Evolutionary conservation across 129 eudicot genomes (phyloP), one percentile per base, ranked within the genome.

Genomic region (Flaveria robusta): DNA sequence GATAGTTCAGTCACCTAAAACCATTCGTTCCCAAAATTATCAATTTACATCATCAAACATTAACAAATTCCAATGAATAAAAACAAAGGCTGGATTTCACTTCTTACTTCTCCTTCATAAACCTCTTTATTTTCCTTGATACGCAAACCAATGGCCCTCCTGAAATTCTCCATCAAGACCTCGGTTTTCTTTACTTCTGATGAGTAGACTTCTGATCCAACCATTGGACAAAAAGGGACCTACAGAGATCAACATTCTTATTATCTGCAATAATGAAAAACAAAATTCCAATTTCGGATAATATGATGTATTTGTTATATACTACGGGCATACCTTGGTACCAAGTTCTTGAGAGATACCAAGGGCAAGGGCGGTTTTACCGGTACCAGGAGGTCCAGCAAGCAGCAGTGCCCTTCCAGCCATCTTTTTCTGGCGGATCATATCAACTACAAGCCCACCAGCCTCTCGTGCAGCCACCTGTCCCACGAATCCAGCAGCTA

Each of bases 161-260:
- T 84, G 56, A 95, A 95, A 77, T 95, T 86, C 72, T 95, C 99
- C 99, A 95, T 95, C 66, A 91, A 84, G 39, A 95, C 92, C 87
- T 91, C 99, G 0, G 99, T 95, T 82, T 95, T 95, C 91, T 95
- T 95, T 49, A 95, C 99, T 83, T 95, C 97, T 31, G 99, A 89
- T 41, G 99, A 95, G 84, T 95, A 95, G 13, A 95, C 99, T 85
- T 95, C 99, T 10, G 99, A 95, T 23, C 99, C 99, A 78, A 95
- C 99, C 99, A 95, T 95, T 10, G 99, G 99, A 82, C 99, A 95
- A 75, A 95, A 91, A 4, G 99, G 99, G 56, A 95, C 99, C 99
- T 95, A 39, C 43, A 23, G n/a, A 62, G 31, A 42, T 2, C 1
- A 14, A 26, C 0, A 20, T 16, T 27, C 19, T 70, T 15, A 46